Conservation (phyloP, 1,139 yeast species). For the Debaryomyces robertsiae region DNA sequence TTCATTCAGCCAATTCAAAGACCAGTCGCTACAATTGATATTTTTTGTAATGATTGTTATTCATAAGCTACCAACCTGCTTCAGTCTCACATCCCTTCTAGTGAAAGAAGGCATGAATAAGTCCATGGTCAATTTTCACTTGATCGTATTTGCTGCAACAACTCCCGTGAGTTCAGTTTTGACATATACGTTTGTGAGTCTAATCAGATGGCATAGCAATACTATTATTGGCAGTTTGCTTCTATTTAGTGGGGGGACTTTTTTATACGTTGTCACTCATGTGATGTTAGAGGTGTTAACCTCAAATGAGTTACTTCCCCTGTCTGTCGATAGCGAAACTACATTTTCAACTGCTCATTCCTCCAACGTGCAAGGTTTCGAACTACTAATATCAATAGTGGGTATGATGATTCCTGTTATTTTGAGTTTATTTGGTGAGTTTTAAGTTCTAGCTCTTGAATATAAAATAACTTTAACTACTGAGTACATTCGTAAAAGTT, state of each 20-base stretch:
- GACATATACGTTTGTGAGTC: constrained; percentile 42
- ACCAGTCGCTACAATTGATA: constrained; percentile 49
- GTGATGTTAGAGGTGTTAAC: constrained; percentile 44
- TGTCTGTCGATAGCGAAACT: constrained; percentile 14
- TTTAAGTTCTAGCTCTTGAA: constrained; percentile 9
- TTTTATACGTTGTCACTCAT: constrained; percentile 69
- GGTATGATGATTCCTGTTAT: constrained; percentile 22
- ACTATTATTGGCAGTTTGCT: constrained; percentile 54
- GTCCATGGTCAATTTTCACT: constrained; percentile 40
- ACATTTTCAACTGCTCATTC: constrained; percentile 9
- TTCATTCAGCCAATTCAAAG: constrained; percentile 46
- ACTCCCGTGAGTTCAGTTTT: constrained; percentile 57
- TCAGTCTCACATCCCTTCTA: constrained; percentile 64
- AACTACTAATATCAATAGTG: constrained; percentile 16
- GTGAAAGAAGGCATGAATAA: constrained; percentile 36
- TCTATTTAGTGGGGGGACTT: constrained; percentile 72
- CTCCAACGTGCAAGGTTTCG: constrained; percentile 11
- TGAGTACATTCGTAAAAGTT: constrained; percentile 13
- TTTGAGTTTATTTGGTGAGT: constrained; percentile 18
- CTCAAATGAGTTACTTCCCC: constrained; percentile 10
- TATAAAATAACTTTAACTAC: neutral
- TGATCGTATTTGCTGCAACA: constrained; percentile 49
- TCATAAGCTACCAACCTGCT: constrained; percentile 77
- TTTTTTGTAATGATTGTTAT: constrained; percentile 62
- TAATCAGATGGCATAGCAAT: constrained; percentile 32